A percentile compares a stretch with the other conserved stretches of the same genome.
Conservation (phyloP, 768 basidiomycete genomes). For the Pleurotus tuoliensis region DNA sequence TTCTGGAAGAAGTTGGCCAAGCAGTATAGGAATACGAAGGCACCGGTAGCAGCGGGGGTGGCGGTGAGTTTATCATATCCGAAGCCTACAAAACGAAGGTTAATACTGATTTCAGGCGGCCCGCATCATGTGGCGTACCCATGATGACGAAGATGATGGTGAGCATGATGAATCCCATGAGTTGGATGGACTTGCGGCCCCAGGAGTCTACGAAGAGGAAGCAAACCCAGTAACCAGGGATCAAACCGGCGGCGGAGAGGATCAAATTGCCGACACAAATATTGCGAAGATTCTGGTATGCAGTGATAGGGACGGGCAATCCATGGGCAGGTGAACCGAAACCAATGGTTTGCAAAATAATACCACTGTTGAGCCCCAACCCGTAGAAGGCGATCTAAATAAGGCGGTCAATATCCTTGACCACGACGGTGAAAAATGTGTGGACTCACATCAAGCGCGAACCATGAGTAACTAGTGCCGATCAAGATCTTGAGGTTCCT, state of each 20-base stretch:
- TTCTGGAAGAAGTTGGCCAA: slow-evolving; percentile 89
- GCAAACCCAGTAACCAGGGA: slow-evolving; percentile 75
- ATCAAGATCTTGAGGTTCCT: slow-evolving; percentile 76
- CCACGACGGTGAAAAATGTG: background rate
- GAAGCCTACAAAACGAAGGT: slow-evolving; percentile 43
- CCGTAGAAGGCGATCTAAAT: slow-evolving; percentile 82
- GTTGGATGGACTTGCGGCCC: slow-evolving; percentile 81
- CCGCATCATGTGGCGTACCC: slow-evolving; percentile 40
- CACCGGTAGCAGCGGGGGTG: slow-evolving; percentile 38
- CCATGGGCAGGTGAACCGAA: slow-evolving; percentile 46
- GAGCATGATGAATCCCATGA: slow-evolving; percentile 71
- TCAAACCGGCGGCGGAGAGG: slow-evolving; percentile 71
- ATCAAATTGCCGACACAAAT: slow-evolving; percentile 74
- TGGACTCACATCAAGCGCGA: slow-evolving; percentile 70
- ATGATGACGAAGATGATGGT: slow-evolving; percentile 65
- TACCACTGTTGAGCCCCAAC: slow-evolving; percentile 77
- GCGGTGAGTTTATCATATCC: slow-evolving; percentile 55
- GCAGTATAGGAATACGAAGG: slow-evolving; percentile 81
- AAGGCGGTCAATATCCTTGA: background rate
- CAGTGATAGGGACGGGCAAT: slow-evolving; percentile 27
- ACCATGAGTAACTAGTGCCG: slow-evolving; percentile 83
- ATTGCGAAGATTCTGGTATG: slow-evolving; percentile 61
- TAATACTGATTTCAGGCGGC: background rate
- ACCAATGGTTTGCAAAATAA: slow-evolving; percentile 71
- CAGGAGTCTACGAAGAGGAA: slow-evolving; percentile 69